A percentile compares a stretch with the other conserved stretches of the same genome.
These are phyloP conservation scores for Rhododendron ferrugineum DNA, from an alignment of 148 eudicot species.

Conservation along the genomic window DNA sequence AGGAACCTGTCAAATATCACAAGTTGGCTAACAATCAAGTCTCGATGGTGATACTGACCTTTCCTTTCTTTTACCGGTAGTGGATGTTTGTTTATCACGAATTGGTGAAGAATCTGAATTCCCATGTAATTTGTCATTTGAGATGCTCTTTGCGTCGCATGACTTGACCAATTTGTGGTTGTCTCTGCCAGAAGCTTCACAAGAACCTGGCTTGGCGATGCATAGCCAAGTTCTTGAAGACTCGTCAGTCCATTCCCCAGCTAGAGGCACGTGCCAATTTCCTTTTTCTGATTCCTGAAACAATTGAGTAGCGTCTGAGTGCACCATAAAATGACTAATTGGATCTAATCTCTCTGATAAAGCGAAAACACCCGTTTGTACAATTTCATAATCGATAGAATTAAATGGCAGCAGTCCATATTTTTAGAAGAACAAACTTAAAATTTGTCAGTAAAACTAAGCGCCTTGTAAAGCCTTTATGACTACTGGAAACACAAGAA, in stretches of 20 bases:
- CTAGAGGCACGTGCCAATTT: constrained; percentile 59
- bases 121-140: constrained; percentile 1
- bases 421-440: background rate
- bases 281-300: constrained; percentile 60
- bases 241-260: constrained; percentile 40
- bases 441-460: background rate
- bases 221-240: constrained; percentile 73
- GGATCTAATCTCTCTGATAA: background rate
- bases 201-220: constrained; percentile 30
- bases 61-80: constrained; percentile 53
- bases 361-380: background rate
- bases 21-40: background rate
- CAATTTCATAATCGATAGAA: background rate
- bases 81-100: background rate
- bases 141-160: background rate
- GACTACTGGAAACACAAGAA: background rate
- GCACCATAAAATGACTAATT: background rate
- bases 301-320: background rate
- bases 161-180: background rate
- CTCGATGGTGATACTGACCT: constrained; percentile 26
- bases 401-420: background rate
- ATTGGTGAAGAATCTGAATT: constrained; percentile 9
- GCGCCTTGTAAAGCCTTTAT: background rate
- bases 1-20: background rate
- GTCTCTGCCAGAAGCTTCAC: constrained; percentile 15